Evolutionary conservation across 192 early-diverging fungal species (phyloP).

Genomic region (Umbelopsis sp.): DNA sequence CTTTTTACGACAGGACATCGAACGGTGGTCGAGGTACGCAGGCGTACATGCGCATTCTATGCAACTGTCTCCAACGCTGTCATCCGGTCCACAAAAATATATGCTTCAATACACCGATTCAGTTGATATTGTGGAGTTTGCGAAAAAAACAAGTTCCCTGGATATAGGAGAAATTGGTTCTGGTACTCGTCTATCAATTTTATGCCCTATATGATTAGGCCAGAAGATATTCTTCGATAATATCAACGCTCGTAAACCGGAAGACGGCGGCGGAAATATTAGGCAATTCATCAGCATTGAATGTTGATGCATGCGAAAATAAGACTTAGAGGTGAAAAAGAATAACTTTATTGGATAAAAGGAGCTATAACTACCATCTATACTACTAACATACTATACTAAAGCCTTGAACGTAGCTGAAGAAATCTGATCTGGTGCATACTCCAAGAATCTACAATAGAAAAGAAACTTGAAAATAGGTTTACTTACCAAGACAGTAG

Average conservation of each 20-base stretch:
- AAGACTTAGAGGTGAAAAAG: no score
- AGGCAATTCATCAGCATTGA: conserved; percentile 46
- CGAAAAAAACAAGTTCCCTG: conserved; percentile 50
- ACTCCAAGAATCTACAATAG: no score
- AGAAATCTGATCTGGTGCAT: no score
- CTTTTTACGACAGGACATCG: conserved; percentile 50
- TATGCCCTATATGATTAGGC: conserved; percentile 62
- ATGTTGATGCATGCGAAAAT: no score
- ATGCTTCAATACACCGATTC: conserved; percentile 62
- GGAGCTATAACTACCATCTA: no score
- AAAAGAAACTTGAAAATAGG: no score
- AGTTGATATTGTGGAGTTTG: conserved; percentile 65
- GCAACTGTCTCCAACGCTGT: conserved; percentile 55
- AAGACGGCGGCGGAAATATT: conserved; percentile 32
- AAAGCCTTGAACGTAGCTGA: no score
- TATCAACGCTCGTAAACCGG: conserved; percentile 45
- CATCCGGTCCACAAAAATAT: conserved; percentile 44
- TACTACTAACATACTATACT: no score
- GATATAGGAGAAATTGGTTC: conserved; percentile 53
- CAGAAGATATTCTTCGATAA: conserved; percentile 60
- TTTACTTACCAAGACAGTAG: no score
- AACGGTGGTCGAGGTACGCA: conserved; percentile 53
- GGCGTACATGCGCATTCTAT: conserved; percentile 61
- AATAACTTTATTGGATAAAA: no score
- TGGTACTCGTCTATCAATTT: conserved; percentile 60